Percentiles rank a stretch among this genome's conserved stretches.
phyloP scores from a whole-genome alignment of 148 eudicot species.

The Salicornia ramosissima region DNA sequence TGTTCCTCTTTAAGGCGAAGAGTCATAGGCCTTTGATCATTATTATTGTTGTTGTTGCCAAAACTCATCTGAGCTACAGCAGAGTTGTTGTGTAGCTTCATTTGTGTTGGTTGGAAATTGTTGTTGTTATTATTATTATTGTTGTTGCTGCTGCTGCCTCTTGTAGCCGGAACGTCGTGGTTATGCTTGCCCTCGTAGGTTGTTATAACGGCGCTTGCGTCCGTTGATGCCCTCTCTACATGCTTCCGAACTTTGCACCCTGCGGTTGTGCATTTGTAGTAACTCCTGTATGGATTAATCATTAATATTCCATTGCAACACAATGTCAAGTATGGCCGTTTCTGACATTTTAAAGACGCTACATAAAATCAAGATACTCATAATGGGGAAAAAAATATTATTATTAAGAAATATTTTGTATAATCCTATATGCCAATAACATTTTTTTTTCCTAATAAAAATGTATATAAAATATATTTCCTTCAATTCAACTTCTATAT shows the following conservation, averaged over 20 bases:
- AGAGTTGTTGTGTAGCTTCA: conserved; percentile 4
- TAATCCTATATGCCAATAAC: no score
- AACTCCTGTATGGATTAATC: conserved; percentile 52
- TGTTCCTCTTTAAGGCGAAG: conserved; percentile 65
- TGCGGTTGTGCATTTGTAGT: conserved; percentile 68
- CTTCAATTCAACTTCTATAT: no score
- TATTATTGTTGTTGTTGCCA: conserved; percentile 33
- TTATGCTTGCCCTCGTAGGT: conserved; percentile 89
- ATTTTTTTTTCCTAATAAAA: no score
- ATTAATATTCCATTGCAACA: background rate
- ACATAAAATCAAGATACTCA: no score
- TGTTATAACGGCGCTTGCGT: conserved; percentile 68
- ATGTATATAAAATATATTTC: no score
- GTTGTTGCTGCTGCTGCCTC: conserved; percentile 29
- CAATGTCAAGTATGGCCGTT: no score
- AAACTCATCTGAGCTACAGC: conserved; percentile 18
- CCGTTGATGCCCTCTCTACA: conserved; percentile 77
- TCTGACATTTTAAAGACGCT: no score
- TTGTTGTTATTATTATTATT: conserved; percentile 5
- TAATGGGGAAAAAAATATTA: no score
- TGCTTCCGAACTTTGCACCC: conserved; percentile 91
- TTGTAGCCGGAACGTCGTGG: conserved; percentile 60
- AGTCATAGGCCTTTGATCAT: conserved; percentile 34
- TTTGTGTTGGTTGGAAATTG: conserved; percentile 3
- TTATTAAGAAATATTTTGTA: no score